phyloP scores from a whole-genome alignment of 768 basidiomycete species.

The Kwoniella heveanensis region DNA sequence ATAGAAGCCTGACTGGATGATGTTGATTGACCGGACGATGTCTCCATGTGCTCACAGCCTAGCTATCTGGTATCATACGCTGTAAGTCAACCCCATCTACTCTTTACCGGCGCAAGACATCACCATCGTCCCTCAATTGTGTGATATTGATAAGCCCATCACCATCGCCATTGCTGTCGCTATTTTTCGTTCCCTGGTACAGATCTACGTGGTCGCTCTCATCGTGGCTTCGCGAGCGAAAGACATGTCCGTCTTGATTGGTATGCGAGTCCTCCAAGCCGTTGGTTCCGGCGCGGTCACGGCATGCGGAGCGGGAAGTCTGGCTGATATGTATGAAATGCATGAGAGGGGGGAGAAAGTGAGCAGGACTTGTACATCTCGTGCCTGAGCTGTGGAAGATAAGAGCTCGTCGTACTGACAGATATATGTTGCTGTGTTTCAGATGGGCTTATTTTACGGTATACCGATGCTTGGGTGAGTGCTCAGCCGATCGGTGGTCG shows the following conservation, averaged over 20 bases:
- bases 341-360: conserved; percentile 53
- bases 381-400: no score
- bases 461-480: conserved; percentile 67
- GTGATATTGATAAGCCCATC: no score
- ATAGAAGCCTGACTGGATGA: no score
- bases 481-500: no score
- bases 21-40: no score
- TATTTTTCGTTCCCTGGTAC: background rate
- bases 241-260: conserved; percentile 53
- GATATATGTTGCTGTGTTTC: no score
- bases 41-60: conserved; percentile 11
- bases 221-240: conserved; percentile 48
- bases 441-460: conserved; percentile 48
- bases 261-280: conserved; percentile 51
- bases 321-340: conserved; percentile 56
- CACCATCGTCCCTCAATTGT: no score
- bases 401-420: no score
- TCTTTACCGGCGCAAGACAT: no score
- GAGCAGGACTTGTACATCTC: no score
- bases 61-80: conserved; percentile 53
- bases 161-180: no score
- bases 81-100: conserved; percentile 27
- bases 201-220: conserved; percentile 53
- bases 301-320: conserved; percentile 52
- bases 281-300: conserved; percentile 52